These are phyloP conservation scores for Apiotrichum laibachii DNA, from an alignment of 1,284 basidiomycete genomes.

Conservation along the genomic window DNA sequence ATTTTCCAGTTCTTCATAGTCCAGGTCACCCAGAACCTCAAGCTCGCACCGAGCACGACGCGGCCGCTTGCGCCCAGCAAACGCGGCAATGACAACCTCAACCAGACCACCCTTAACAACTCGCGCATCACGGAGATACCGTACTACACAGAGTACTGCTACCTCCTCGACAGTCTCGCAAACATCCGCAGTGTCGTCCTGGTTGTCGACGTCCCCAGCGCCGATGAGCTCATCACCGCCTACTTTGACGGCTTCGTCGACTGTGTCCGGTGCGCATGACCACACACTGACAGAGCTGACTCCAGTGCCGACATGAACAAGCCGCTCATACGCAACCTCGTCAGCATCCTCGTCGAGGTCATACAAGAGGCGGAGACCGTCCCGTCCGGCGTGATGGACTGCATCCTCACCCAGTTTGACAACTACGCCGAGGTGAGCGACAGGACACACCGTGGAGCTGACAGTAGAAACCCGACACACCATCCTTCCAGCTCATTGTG, in stretches of 20 bases:
- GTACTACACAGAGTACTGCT: slow-evolving; percentile 87
- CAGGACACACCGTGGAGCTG: background rate
- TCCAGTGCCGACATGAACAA: slow-evolving; percentile 69
- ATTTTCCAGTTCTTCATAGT: slow-evolving; percentile 93
- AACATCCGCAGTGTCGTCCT: slow-evolving; percentile 93
- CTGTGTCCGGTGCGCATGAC: slow-evolving; percentile 60
- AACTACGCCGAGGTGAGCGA: slow-evolving; percentile 56
- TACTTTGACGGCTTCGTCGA: slow-evolving; percentile 81
- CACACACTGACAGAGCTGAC: background rate
- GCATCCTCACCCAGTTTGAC: slow-evolving; percentile 80
- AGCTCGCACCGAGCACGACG: slow-evolving; percentile 55
- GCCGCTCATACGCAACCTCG: slow-evolving; percentile 83
- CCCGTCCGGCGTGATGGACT: slow-evolving; percentile 74
- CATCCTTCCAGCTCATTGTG: slow-evolving; percentile 79
- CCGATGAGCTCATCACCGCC: slow-evolving; percentile 78
- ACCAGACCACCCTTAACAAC: slow-evolving; percentile 53
- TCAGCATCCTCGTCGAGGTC: slow-evolving; percentile 82
- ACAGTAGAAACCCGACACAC: slow-evolving; percentile 65
- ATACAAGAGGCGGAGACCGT: slow-evolving; percentile 79
- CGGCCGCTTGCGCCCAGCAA: slow-evolving; percentile 31
- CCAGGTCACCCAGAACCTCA: slow-evolving; percentile 73
- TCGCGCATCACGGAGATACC: slow-evolving; percentile 46
- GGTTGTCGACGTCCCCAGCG: slow-evolving; percentile 81
- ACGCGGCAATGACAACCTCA: slow-evolving; percentile 16
- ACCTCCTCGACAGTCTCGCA: slow-evolving; percentile 85